Evolutionary conservation across 139 green algal species (phyloP), one percentile per base, ranked within the genome.

Genomic region (Bryopsis sp.): DNA sequence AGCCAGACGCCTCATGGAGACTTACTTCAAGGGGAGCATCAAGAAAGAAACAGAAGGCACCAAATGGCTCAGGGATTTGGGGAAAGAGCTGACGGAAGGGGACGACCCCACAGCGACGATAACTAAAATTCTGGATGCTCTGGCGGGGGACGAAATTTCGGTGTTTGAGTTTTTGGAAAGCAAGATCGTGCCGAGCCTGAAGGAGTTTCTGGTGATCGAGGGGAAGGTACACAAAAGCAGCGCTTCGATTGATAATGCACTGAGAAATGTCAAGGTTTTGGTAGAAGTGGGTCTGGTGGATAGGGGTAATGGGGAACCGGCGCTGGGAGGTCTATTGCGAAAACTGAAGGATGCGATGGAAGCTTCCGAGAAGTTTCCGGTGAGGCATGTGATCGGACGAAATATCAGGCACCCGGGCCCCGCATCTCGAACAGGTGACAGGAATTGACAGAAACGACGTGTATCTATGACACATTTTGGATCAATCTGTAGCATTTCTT

Each of bases 151-250:
- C n/a, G n/a, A n/a, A n/a, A n/a, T n/a, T n/a, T 92, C 82, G 19
- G 91, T 90, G 7, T 97, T 96, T 81, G 92, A 98, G 85, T 84
- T 98, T 67, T 59, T 97, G 2, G 86, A 71, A 72, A 92, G 85
- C 58, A 89, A 90, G 0, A 77, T 74, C 26, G 78, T 94, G 28
- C 58, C 59, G n/a, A 60, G 78, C 28, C 78, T 98, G 28, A 61
- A 76, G 19, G 48, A 38, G 29, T 93, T 89, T 80, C 75, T 98
- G 62, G 72, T 70, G 6, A 79, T 77, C 7, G 43, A 28, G 1
- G 74, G 84, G 69, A 59, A 84, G 1, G 47, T 33, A 4, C 47
- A 61, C 0, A 54, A 71, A 29, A 48, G 59, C 32, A 35, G 47
- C 32, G 7, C 34, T 43, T 39, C 26, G 63, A 3, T 3, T 26